Percentiles rank a stretch among this genome's conserved stretches.
Conservation (phyloP, 768 basidiomycete species). For the Mycena venus region DNA sequence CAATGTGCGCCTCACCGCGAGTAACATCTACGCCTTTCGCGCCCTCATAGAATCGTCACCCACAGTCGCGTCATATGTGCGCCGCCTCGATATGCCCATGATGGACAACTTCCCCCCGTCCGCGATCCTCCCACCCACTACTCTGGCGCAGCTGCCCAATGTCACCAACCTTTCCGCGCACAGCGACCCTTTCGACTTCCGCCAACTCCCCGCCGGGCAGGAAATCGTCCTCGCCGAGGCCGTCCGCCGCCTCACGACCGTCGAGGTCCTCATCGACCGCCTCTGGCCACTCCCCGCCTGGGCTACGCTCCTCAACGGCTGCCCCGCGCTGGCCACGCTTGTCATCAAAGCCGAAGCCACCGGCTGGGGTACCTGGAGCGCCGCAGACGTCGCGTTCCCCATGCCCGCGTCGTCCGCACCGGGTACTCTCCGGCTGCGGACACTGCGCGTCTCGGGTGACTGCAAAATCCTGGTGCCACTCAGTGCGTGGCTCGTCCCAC, state of each 20-base stretch:
- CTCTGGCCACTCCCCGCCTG: slow-evolving; percentile 23
- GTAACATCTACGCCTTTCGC: slow-evolving; percentile 22
- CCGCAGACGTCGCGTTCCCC: neutral
- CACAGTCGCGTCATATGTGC: slow-evolving; percentile 9
- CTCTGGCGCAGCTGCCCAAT: slow-evolving; percentile 1
- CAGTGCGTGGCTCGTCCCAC: slow-evolving; percentile 24
- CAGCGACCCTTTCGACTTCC: slow-evolving; percentile 28
- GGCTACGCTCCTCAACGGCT: slow-evolving; percentile 29
- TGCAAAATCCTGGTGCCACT: slow-evolving; percentile 22
- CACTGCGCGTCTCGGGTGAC: slow-evolving; percentile 19
- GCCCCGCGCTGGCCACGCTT: slow-evolving; percentile 5
- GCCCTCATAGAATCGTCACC: slow-evolving; percentile 13
- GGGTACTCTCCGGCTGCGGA: slow-evolving; percentile 5
- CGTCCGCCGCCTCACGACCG: neutral
- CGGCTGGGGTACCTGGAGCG: slow-evolving; percentile 2
- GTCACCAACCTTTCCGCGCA: slow-evolving; percentile 21
- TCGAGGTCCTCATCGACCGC: slow-evolving; percentile 13
- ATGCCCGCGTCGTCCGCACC: neutral
- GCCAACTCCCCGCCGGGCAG: slow-evolving; percentile 14
- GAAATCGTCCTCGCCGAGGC: neutral
- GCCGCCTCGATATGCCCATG: slow-evolving; percentile 15
- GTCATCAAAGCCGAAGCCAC: neutral
- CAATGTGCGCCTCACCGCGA: slow-evolving; percentile 18
- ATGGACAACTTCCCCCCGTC: neutral
- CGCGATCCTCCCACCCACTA: slow-evolving; percentile 14